phyloP scores from a whole-genome alignment of 2,329 filamentous ascomycete species.

The Colletotrichum cordylinicola region DNA sequence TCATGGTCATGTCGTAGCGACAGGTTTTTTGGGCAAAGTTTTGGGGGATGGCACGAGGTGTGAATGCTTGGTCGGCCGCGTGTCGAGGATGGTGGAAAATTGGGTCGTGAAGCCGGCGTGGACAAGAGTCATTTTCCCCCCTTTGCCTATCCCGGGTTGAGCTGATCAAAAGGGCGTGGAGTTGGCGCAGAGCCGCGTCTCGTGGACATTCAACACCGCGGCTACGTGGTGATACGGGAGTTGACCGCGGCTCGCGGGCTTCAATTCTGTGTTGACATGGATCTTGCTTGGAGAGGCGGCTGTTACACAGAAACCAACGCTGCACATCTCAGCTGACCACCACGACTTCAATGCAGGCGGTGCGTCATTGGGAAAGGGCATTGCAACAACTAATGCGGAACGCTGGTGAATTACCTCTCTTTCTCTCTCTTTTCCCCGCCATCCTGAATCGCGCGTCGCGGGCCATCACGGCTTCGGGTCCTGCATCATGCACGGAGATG shows the following conservation, averaged over 20 bases:
- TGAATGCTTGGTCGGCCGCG: not conserved
- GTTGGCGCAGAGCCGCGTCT: not conserved
- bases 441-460: not conserved
- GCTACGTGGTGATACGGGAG: not conserved
- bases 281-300: not conserved
- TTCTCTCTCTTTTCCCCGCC: not conserved
- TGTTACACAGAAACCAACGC: not conserved
- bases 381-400: not conserved
- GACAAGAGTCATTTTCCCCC: not conserved
- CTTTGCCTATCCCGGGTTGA: not conserved
- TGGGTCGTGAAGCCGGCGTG: not conserved
- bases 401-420: not conserved
- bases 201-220: not conserved
- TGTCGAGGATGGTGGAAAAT: not conserved
- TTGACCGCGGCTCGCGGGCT: not conserved
- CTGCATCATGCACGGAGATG: not conserved
- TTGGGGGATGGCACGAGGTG: not conserved
- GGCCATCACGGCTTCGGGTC: not conserved
- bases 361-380: not conserved
- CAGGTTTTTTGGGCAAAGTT: not conserved
- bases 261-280: not conserved
- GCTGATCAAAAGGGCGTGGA: not conserved
- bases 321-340: not conserved
- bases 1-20: not conserved
- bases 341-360: not conserved